Evolutionary conservation across 2,329 filamentous ascomycete genomes (phyloP).

Genomic region (Talaromyces marneffei): DNA sequence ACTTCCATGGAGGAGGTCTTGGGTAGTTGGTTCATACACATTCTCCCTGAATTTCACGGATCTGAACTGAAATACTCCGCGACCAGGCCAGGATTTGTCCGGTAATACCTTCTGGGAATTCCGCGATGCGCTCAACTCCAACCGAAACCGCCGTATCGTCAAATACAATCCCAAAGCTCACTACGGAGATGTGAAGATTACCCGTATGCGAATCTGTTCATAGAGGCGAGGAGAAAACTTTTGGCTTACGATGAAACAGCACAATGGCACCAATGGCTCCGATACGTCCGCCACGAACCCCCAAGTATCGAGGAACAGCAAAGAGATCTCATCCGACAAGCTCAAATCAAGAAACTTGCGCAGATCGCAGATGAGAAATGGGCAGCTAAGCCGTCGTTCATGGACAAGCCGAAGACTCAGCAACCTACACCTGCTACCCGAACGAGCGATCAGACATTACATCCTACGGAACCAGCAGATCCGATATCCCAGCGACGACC

Average conservation of each 20-base stretch:
- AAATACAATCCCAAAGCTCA: slow-evolving; percentile 50
- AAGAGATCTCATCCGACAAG: slow-evolving; percentile 51
- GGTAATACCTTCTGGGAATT: slow-evolving; percentile 66
- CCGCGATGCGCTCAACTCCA: slow-evolving; percentile 51
- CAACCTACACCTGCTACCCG: slow-evolving; percentile 44
- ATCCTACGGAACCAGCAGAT: slow-evolving; percentile 24
- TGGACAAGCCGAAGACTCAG: slow-evolving; percentile 51
- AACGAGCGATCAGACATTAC: slow-evolving; percentile 37
- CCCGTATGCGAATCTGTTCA: slow-evolving; percentile 42
- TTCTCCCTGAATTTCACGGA: neutral
- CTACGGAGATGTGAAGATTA: slow-evolving; percentile 55
- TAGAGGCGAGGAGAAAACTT: neutral
- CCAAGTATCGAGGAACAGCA: slow-evolving; percentile 56
- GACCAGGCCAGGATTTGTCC: slow-evolving; percentile 53
- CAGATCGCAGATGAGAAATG: slow-evolving; percentile 56
- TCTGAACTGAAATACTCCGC: neutral
- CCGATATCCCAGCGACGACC: slow-evolving; percentile 25
- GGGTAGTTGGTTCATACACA: slow-evolving; percentile 47
- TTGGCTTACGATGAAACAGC: slow-evolving; percentile 34
- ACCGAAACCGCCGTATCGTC: slow-evolving; percentile 54
- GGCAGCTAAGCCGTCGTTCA: slow-evolving; percentile 53
- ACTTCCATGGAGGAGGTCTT: slow-evolving; percentile 57
- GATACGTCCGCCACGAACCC: slow-evolving; percentile 52
- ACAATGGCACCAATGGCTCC: slow-evolving; percentile 65
- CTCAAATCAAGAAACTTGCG: slow-evolving; percentile 55